Conservation (phyloP, 2,329 filamentous ascomycete species). For the Metarhizium anisopliae region DNA sequence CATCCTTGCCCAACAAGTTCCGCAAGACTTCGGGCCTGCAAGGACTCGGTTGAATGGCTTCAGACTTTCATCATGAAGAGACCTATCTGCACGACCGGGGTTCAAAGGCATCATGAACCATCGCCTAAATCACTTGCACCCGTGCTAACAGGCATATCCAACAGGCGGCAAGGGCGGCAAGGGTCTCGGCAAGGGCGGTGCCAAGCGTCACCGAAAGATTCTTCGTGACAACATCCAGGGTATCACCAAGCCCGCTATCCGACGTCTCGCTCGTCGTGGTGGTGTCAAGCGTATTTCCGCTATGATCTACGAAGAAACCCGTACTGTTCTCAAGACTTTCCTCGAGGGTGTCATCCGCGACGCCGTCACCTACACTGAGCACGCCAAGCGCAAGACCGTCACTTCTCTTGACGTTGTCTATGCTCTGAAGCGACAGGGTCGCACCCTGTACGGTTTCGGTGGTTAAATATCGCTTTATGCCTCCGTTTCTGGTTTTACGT, state of each 20-base stretch:
- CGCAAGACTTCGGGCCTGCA: too few species aligned
- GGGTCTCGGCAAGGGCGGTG: conserved; percentile 95
- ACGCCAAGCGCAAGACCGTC: conserved; percentile 75
- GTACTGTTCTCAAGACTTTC: conserved; percentile 70
- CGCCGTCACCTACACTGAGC: conserved; percentile 70
- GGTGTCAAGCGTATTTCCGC: conserved; percentile 99
- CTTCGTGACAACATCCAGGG: conserved; percentile 99
- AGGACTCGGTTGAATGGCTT: background rate
- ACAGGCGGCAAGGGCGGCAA: conserved; percentile 91
- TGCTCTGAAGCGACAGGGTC: conserved; percentile 59
- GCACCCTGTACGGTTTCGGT: conserved; percentile 83
- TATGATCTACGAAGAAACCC: conserved; percentile 78
- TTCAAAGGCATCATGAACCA: background rate
- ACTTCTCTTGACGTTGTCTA: conserved; percentile 62
- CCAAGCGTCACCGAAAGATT: conserved; percentile 99
- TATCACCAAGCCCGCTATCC: conserved; percentile 97
- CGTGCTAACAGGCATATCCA: conserved; percentile 34
- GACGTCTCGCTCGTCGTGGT: conserved; percentile 96
- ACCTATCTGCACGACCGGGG: background rate
- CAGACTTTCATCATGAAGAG: background rate
- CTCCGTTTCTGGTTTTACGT: background rate
- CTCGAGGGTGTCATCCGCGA: conserved; percentile 69
- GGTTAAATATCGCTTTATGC: conserved; percentile 47
- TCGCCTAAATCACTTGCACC: background rate
- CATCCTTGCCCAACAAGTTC: too few species aligned